Base-by-base conservation (phyloP, 148 eudicot species). In the Persicaria tinctoria region DNA sequence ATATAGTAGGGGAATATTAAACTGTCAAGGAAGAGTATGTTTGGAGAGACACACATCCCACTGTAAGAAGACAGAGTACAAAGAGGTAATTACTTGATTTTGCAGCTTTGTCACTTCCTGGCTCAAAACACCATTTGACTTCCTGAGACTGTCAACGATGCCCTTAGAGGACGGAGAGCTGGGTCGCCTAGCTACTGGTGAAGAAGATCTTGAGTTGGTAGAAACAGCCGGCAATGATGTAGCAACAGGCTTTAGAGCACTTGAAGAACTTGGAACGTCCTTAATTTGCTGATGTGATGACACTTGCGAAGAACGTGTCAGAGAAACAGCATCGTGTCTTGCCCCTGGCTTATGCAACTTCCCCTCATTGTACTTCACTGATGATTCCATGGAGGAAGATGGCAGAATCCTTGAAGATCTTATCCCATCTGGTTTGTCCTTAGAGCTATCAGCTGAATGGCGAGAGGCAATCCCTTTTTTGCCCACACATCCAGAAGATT, bases 81-180 rank as follows among this genome's bases (percentile, higher is more conserved):
- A 73, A 59, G 74, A 32, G 27, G 5, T 13, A 60, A 68, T n/a
- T 86, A 88, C 89, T 72, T 84, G 86, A 80, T 20, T 78, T 51
- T 84, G 89, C 76, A 88, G 73, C 82, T 83, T 83, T 51, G 82
- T 71, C 51, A 88, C 84, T 86, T 88, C 89, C 78, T 86, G 83
- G 76, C 70, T 78, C 76, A 88, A 78, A 79, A 79, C 75, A 18
- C 83, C 88, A 66, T 86, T 86, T 10, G 89, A 68, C 81, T 78
- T 86, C 83, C 83, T 86, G 5, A 88, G 83, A 75, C 78, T 80
- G 76, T 86, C 91, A 50, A 81, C 76, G 16, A 86, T 82, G 49
- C 89, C 89, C 79, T 85, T 78, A 13, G 91, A 70, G 70, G 86
- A 82, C 51, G 91, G 84, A 46, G 91, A 85, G 68, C 85, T 84